Conservation (phyloP, 1,284 basidiomycete genomes). For the Salmacisia buchloeana region DNA sequence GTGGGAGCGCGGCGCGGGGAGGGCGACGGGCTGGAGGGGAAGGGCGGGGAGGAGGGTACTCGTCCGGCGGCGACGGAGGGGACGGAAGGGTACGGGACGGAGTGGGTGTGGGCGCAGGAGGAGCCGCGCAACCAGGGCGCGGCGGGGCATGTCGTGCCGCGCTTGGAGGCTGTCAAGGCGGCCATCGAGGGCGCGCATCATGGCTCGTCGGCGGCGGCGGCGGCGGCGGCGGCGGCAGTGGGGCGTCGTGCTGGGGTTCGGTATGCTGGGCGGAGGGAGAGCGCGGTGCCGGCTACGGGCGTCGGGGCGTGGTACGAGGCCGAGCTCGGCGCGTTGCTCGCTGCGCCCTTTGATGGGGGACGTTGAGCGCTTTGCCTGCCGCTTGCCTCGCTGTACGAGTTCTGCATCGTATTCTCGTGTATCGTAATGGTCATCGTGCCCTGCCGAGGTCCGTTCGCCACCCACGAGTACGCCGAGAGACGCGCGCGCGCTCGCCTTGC, state of each 20-base stretch:
- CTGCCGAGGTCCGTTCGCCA: no score
- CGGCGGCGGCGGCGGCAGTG: slow-evolving; percentile 54
- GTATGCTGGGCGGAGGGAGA: slow-evolving; percentile 66
- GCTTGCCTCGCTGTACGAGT: no score
- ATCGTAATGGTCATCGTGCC: no score
- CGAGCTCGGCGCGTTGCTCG: slow-evolving; percentile 63
- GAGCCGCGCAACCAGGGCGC: slow-evolving; percentile 80
- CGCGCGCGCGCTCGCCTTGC: no score
- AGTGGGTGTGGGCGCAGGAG: slow-evolving; percentile 56
- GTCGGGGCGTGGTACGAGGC: slow-evolving; percentile 64
- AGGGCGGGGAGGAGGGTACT: neutral
- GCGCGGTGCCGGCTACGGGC: slow-evolving; percentile 71
- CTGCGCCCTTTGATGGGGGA: slow-evolving; percentile 53
- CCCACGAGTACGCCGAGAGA: no score
- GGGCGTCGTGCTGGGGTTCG: slow-evolving; percentile 52
- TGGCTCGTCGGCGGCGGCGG: no score
- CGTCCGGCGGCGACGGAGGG: neutral
- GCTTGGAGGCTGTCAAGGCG: slow-evolving; percentile 36
- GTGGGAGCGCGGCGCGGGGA: no score
- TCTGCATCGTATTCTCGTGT: no score
- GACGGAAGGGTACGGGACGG: neutral
- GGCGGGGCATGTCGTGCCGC: slow-evolving; percentile 62
- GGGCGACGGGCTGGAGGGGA: no score
- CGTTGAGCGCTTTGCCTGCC: no score
- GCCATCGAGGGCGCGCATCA: neutral